Percentiles rank a stretch among this genome's conserved stretches.
Conservation (phyloP, 75 land plant genomes). For the Cupressus sempervirens region DNA sequence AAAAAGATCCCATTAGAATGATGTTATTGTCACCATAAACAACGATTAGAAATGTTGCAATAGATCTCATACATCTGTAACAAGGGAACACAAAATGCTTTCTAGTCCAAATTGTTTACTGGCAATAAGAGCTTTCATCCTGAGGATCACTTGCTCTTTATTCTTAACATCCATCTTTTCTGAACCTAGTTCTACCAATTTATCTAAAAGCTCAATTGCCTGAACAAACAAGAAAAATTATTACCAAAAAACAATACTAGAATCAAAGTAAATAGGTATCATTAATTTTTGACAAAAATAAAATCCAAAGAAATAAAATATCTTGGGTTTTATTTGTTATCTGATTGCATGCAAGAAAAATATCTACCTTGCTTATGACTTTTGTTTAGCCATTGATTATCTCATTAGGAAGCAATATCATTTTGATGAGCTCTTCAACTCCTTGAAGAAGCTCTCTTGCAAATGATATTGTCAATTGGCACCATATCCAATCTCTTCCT, state of each 20-base stretch:
- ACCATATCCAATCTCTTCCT: slow-evolving; percentile 98
- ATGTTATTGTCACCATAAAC: not conserved
- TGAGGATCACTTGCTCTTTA: slow-evolving; percentile 74
- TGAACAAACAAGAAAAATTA: slow-evolving; percentile 19
- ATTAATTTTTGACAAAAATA: not conserved
- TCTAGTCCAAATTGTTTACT: slow-evolving; percentile 99
- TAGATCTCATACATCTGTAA: slow-evolving; percentile 68
- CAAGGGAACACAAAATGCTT: slow-evolving; percentile 68
- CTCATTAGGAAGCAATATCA: slow-evolving; percentile 95
- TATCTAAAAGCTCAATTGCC: slow-evolving; percentile 61
- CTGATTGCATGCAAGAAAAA: no score
- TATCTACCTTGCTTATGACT: no score
- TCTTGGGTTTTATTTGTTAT: no score
- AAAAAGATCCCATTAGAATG: slow-evolving; percentile 1
- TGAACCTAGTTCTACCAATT: slow-evolving; percentile 76
- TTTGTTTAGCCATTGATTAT: slow-evolving; percentile 89
- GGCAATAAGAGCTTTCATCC: slow-evolving; percentile 89
- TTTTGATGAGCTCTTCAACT: slow-evolving; percentile 95
- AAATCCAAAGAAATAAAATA: no score
- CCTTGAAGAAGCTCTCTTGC: slow-evolving; percentile 94
- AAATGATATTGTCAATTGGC: slow-evolving; percentile 83
- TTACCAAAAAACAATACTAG: not conserved
- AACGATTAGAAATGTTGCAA: not conserved
- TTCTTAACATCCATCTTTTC: slow-evolving; percentile 93
- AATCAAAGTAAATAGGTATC: not conserved